These are phyloP conservation scores for Samsoniella hepiali DNA, from an alignment of 2,329 filamentous ascomycete species.

Conservation along the genomic window DNA sequence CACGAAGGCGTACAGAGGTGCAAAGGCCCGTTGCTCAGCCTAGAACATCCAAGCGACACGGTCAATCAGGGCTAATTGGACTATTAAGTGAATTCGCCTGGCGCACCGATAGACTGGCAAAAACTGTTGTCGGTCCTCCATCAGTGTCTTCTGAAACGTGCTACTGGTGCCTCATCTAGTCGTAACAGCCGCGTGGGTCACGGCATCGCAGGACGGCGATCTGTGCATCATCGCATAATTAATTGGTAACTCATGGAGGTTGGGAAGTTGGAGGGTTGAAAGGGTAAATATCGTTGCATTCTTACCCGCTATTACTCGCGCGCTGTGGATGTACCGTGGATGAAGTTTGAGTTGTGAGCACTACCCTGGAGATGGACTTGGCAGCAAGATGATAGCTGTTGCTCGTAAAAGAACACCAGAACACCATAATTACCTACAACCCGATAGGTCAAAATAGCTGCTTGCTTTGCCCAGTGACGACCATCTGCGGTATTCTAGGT, in stretches of 20 bases:
- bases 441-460: no score
- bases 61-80: no score
- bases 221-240: neutral
- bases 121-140: no score
- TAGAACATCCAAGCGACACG: no score
- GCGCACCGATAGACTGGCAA: neutral
- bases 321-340: neutral
- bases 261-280: no score
- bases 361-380: neutral
- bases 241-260: neutral
- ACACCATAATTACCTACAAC: no score
- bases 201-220: neutral
- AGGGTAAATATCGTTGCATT: neutral
- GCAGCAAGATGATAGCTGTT: no score
- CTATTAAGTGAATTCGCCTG: neutral
- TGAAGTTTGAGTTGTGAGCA: neutral
- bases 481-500: no score
- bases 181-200: conserved; percentile 6
- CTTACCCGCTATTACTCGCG: neutral
- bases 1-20: neutral
- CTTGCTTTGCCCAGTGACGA: no score
- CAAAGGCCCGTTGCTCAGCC: neutral
- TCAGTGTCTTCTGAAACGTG: conserved; percentile 8
- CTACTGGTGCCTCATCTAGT: neutral
- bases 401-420: no score